Evolutionary conservation across 2,329 filamentous ascomycete species (phyloP), one percentile per base, ranked within the genome.

Genomic region (Aureobasidium sp.): DNA sequence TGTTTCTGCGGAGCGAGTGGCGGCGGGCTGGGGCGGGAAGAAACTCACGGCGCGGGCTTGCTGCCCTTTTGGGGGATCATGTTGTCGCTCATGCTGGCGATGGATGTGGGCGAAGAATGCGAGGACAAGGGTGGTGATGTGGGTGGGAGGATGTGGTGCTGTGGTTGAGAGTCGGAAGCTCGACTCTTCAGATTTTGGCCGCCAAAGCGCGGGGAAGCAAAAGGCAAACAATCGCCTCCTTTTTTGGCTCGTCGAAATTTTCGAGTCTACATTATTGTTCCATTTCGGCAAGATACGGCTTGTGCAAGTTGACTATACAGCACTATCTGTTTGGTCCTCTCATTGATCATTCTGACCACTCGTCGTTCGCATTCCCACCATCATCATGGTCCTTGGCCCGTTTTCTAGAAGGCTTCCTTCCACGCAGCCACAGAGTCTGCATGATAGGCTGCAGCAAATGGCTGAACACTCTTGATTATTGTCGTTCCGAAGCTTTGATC

Each of bases 41-140:
- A 7, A 30, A 50, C 47, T 50, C 37, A 50, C 47, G 47, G 47
- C 12, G 47, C 47, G 32, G 47, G 47, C 47, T 50, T 50, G 37
- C 37, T 50, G 47, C 45, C 45, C 45, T 49, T 49, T n/a, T 49
- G 45, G 27, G 47, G 47, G 37, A 50, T 51, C 37, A 51, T 41
- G 38, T 51, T 51, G 19, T 51, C 48, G 29, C 37, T 41, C 48
- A 51, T 51, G 17, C 29, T 34, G 24, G 22, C 32, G 25, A 50
- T 38, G 24, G 24, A 12, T 50, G 34, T 29, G 24, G 47, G n/a
- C 14, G 47, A 50, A 50, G 47, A 50, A 50, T 50, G 47, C 47
- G 34, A 39, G 24, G 35, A 50, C 47, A 50, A 39, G 47, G 35
- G 22, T 37, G 44, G 21, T 25, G 44, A 38, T 38, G 44, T 47